Evolutionary conservation across 805 yeast species (phyloP).

Genomic region (Sugiyamaella valdiviana): DNA sequence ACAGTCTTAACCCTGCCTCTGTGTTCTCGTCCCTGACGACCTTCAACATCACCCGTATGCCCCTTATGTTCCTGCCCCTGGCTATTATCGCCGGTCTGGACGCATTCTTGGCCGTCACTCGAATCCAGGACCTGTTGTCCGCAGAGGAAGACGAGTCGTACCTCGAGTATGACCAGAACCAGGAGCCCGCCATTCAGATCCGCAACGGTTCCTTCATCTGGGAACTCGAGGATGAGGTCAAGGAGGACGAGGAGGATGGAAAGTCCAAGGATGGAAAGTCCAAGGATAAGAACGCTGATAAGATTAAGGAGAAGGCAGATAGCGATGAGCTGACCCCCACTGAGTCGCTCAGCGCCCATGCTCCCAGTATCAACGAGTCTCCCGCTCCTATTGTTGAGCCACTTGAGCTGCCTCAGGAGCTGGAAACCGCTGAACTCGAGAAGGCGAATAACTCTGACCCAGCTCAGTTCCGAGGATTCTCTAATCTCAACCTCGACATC

Average conservation of each 20-base stretch:
- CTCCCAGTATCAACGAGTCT: slow-evolving; percentile 18
- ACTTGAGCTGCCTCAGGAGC: slow-evolving; percentile 23
- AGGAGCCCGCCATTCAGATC: slow-evolving; percentile 44
- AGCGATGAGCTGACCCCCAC: slow-evolving; percentile 7
- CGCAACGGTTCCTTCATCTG: slow-evolving; percentile 57
- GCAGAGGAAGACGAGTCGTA: slow-evolving; percentile 37
- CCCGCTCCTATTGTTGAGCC: slow-evolving; percentile 9
- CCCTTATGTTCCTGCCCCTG: slow-evolving; percentile 59
- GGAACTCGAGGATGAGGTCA: slow-evolving; percentile 38
- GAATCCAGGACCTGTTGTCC: slow-evolving; percentile 49
- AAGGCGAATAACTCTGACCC: slow-evolving; percentile 19
- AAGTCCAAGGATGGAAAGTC: slow-evolving; percentile 2
- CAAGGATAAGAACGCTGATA: slow-evolving; percentile 20
- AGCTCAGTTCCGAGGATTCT: slow-evolving; percentile 26
- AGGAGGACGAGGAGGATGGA: slow-evolving; percentile 4
- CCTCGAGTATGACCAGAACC: slow-evolving; percentile 29
- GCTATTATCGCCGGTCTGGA: slow-evolving; percentile 58
- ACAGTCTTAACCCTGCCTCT: slow-evolving; percentile 46
- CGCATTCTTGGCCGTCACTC: slow-evolving; percentile 50
- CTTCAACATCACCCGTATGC: slow-evolving; percentile 56
- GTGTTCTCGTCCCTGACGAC: slow-evolving; percentile 67
- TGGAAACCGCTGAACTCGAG: slow-evolving; percentile 56
- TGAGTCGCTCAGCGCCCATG: slow-evolving; percentile 16
- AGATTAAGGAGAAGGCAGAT: neutral
- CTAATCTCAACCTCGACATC: slow-evolving; percentile 44